phyloP scores from a whole-genome alignment of 2,329 filamentous ascomycete genomes.

The Dactylellina leptospora region DNA sequence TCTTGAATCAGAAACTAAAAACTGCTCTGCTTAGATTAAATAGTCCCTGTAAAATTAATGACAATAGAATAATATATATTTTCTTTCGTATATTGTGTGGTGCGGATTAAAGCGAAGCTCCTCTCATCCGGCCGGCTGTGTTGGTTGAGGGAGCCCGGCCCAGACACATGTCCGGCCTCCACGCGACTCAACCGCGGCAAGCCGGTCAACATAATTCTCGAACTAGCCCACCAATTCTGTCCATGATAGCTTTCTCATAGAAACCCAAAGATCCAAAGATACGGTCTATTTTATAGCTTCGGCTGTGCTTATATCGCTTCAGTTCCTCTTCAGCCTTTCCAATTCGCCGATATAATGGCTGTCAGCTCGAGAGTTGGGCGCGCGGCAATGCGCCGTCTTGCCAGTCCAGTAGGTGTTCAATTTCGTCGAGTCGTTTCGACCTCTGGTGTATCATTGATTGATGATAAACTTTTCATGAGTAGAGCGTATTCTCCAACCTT shows the following conservation, averaged over 20 bases:
- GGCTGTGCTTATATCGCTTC: too few species aligned
- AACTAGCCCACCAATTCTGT: not conserved
- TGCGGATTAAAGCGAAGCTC: constrained; percentile 19
- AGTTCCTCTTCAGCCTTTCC: not conserved
- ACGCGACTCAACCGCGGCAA: constrained; percentile 42
- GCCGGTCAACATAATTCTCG: constrained; percentile 24
- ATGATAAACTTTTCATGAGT: not conserved
- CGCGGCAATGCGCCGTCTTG: constrained; percentile 30
- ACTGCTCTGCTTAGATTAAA: too few species aligned
- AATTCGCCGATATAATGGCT: constrained; percentile 26
- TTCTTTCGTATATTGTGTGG: not conserved
- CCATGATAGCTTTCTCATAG: not conserved
- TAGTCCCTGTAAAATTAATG: too few species aligned
- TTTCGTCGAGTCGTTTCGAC: not conserved
- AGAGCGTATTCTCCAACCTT: constrained; percentile 30
- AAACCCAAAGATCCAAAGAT: too few species aligned
- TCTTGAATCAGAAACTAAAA: constrained; percentile 8
- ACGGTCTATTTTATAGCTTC: too few species aligned
- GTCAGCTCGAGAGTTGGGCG: constrained; percentile 40
- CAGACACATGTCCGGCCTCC: constrained; percentile 19
- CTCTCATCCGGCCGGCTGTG: constrained; percentile 24
- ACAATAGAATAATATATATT: not conserved
- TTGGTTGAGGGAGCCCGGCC: constrained; percentile 10
- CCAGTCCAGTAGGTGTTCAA: constrained; percentile 15
- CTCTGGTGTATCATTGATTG: not conserved